Percentiles rank a stretch among this genome's conserved stretches.
phyloP scores from a whole-genome alignment of 441 rosid genomes.

The Adansonia madagascariensis region DNA sequence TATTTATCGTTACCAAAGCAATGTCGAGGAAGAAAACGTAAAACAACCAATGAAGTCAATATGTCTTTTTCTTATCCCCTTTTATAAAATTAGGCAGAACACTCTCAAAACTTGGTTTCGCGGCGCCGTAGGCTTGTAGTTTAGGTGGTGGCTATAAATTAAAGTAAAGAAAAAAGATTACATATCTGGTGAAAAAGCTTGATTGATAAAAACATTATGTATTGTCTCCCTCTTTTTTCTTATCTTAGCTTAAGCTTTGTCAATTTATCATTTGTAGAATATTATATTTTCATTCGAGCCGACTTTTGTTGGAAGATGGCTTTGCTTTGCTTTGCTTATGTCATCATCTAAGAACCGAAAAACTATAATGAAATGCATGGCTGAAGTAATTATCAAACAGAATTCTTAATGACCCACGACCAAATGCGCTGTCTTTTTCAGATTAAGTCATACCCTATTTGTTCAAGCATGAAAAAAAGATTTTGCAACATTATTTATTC shows the following conservation, averaged over 20 bases:
- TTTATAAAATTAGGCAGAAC: background rate
- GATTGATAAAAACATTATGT: background rate
- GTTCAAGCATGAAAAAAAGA: background rate
- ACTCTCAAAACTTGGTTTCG: background rate
- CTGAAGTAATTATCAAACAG: background rate
- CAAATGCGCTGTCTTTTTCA: background rate
- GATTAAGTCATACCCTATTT: background rate
- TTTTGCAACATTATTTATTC: background rate
- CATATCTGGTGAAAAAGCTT: background rate
- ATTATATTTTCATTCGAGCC: too few relatives aligned
- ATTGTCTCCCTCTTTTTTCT: background rate
- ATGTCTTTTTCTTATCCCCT: background rate
- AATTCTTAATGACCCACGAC: background rate
- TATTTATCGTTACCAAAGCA: background rate
- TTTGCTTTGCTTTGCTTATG: background rate
- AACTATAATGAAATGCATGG: too few relatives aligned
- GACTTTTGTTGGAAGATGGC: constrained; percentile 30
- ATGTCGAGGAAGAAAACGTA: background rate
- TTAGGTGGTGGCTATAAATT: constrained; percentile 4
- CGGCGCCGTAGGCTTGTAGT: background rate
- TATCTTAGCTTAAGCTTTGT: background rate
- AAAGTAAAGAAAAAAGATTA: background rate
- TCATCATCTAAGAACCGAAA: too few relatives aligned
- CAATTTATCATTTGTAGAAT: background rate
- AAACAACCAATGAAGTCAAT: background rate